These are phyloP conservation scores for Umbilicaria muhlenbergii DNA, from an alignment of 495 filamentous ascomycete genomes.

Conservation along the genomic window DNA sequence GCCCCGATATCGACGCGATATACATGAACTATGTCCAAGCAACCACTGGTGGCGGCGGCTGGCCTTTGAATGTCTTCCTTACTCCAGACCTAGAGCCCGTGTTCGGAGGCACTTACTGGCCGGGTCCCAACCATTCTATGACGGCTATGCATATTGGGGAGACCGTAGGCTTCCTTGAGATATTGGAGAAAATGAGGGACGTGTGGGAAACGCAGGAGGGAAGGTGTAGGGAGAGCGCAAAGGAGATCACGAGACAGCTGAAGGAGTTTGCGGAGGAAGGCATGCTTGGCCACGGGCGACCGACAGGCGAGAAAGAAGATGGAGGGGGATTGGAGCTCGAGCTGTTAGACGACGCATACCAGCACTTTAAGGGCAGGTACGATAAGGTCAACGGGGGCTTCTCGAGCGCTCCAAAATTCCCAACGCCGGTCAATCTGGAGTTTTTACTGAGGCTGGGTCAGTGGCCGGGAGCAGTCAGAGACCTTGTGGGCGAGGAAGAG, in stretches of 20 bases:
- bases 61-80: constrained; percentile 93
- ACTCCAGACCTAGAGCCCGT: constrained; percentile 87
- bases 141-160: constrained; percentile 27
- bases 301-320: constrained; percentile 31
- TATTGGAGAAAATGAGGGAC: constrained; percentile 62
- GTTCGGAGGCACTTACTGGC: constrained; percentile 96
- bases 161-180: constrained; percentile 58
- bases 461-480: constrained; percentile 56
- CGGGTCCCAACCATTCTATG: constrained; percentile 49
- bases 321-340: constrained; percentile 73
- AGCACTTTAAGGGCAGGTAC: constrained; percentile 62
- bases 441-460: constrained; percentile 66
- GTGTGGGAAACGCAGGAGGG: constrained; percentile 79
- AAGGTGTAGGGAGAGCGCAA: constrained; percentile 64
- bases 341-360: constrained; percentile 76
- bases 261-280: constrained; percentile 80
- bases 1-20: constrained; percentile 87
- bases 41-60: constrained; percentile 80
- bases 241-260: constrained; percentile 65
- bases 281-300: constrained; percentile 35
- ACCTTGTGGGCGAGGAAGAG: constrained; percentile 74
- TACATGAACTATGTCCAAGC: constrained; percentile 99
- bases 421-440: constrained; percentile 69
- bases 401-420: constrained; percentile 64
- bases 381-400: constrained; percentile 73